Evolutionary conservation across 306 rosid species (phyloP), one percentile per base, ranked within the genome.

Genomic region (Medicago ruthenica): DNA sequence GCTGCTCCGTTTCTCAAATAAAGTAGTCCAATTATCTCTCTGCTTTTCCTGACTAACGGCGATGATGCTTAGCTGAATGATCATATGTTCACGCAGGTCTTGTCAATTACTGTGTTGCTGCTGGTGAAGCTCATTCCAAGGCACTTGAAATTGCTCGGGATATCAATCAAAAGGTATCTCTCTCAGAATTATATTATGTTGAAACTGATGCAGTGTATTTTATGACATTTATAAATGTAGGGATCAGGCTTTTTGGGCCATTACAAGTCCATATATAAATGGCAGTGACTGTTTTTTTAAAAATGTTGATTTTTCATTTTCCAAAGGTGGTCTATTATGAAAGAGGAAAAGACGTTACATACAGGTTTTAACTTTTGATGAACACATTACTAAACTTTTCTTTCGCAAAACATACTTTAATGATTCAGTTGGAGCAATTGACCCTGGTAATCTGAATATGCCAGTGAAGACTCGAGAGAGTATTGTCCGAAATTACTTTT

Each of bases 141-240:
- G 99, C 97, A 50, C 90, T 95, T 39, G 88, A 87, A 81, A 48
- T 95, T 72, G 97, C 97, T 67, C 89, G 81, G 34, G 90, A 75
- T 71, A 87, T 90, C 84, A 89, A 86, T 80, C 88, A 86, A 75
- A 95, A 95, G 97, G 99, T 95, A 55, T 59, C 41, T 67, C 36
- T 62, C 61, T 64, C 65, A 16, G 48, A 74, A 45, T 31, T 54
- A 44, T 84, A 9, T 31, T 41, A 34, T 36, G 42, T 47, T 48
- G 50, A 71, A 73, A 73, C 53, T 73, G 73, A 16, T 53, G 51
- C 4, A 22, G 16, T 37, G n/a, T 77, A 41, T 48, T 73, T 13
- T 55, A 62, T 42, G 70, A 53, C 60, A 36, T 69, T 74, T 34
- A 11, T 36, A 73, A 73, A 39, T 67, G 73, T 17, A 20, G 14